These are phyloP conservation scores for Debaryomycetaceae sp. DNA, from an alignment of 1,139 yeast species.

Conservation along the genomic window DNA sequence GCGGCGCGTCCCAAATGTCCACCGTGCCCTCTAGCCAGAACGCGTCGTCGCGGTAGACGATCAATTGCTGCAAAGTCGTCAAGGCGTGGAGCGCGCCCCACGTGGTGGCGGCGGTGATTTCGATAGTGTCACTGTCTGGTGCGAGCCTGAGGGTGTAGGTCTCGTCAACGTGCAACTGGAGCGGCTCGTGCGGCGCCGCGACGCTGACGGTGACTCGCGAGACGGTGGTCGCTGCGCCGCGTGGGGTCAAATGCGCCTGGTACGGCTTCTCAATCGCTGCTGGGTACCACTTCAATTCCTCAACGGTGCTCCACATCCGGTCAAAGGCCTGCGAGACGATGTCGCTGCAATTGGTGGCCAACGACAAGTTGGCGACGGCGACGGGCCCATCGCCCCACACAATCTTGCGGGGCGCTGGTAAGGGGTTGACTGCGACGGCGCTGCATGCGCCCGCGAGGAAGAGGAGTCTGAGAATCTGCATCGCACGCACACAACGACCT, in stretches of 20 bases:
- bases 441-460: too few relatives aligned
- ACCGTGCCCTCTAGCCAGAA: slow-evolving; percentile 33
- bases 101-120: slow-evolving; percentile 28
- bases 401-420: slow-evolving; percentile 19
- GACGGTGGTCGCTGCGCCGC: slow-evolving; percentile 6
- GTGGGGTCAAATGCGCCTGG: slow-evolving; percentile 10
- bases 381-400: slow-evolving; percentile 14
- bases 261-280: slow-evolving; percentile 20
- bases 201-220: slow-evolving; percentile 14
- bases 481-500: too few relatives aligned
- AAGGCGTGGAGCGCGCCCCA: slow-evolving; percentile 48
- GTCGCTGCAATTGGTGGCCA: slow-evolving; percentile 7
- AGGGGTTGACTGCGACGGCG: slow-evolving; percentile 18
- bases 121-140: slow-evolving; percentile 13
- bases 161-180: slow-evolving; percentile 38
- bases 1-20: slow-evolving; percentile 33
- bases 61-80: slow-evolving; percentile 41
- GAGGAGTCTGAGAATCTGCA: too few relatives aligned
- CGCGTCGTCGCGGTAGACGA: slow-evolving; percentile 20
- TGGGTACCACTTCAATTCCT: slow-evolving; percentile 23
- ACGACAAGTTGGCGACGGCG: slow-evolving; percentile 10
- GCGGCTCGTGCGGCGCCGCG: slow-evolving; percentile 22
- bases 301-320: slow-evolving; percentile 15
- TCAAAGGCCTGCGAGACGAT: slow-evolving; percentile 17
- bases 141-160: slow-evolving; percentile 19